Base-by-base conservation (phyloP, 2,329 filamentous ascomycete species). In the Podosphaera xanthii region DNA sequence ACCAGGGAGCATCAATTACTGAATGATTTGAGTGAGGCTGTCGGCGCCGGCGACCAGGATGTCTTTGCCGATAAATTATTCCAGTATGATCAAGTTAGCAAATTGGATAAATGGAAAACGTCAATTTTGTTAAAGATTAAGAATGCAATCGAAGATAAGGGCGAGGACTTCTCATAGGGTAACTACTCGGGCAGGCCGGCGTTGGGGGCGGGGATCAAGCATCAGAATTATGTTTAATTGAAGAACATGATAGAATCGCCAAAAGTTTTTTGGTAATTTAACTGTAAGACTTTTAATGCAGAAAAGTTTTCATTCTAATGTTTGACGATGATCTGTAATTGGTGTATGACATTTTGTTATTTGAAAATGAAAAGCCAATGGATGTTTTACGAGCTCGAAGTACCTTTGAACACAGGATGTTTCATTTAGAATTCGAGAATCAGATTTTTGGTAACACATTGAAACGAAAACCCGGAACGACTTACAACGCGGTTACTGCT, bases 71-170 rank as follows among this genome's bases (percentile, higher is more conserved):
- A 94, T 68, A 89, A 90, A 70, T 72, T 92, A 63, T 94, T 86
- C 75, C 83, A 91, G 70, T 97, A 81, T 69, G 89, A 96, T 70
- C 87, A 94, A 74, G 77, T 95, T 74, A 92, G 83, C 74, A 92
- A 92, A 76, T 74, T 97, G 68, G 90, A 96, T 70, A 92, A 91
- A 75, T 97, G 91, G 91, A 95, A 96, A 84, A 95, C 87, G 57
- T 87, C 84, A 38, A 75, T 95, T 60, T 72, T 95, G 63, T 74
- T 94, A 68, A 80, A 82, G 65, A 78, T 96, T 67, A 96, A 96
- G 82, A 83, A 83, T 67, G 77, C 77, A 59, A 94, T 95, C 66
- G 84, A 91, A 72, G 77, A 81, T 68, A 75, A 77, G 63, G 80
- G 75, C 48, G 82, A 85, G 64, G 82, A 86, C 67, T 86, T 85